phyloP scores from a whole-genome alignment of 352 stramenopile genomes.

The Achlya hypogyna region DNA sequence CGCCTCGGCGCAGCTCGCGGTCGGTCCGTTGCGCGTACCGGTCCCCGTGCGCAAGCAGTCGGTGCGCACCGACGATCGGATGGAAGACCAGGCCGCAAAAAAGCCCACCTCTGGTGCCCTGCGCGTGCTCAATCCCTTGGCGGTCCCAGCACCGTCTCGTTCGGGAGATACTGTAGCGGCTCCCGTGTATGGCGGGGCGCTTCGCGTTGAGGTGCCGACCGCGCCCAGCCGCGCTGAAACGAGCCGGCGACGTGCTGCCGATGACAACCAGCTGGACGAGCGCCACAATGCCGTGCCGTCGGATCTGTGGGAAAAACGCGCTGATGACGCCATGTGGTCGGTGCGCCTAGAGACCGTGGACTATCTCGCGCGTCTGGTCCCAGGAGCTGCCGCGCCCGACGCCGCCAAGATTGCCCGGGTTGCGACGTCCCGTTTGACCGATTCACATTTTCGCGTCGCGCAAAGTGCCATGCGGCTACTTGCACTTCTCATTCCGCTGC shows the following conservation, averaged over 20 bases:
- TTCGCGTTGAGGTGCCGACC: background rate
- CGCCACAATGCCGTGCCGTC: background rate
- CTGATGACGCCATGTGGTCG: conserved; percentile 33
- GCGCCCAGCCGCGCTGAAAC: background rate
- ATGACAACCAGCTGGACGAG: background rate
- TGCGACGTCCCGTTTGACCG: conserved; percentile 47
- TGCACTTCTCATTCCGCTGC: conserved; percentile 32
- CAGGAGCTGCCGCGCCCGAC: background rate
- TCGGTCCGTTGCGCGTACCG: background rate
- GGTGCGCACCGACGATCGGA: background rate
- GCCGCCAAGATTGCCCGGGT: background rate
- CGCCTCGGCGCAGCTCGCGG: background rate
- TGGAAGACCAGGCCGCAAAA: background rate
- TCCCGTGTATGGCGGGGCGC: background rate
- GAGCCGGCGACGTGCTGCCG: background rate
- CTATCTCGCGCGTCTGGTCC: background rate
- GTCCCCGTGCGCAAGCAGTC: background rate
- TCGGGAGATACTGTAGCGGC: background rate
- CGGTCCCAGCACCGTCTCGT: background rate
- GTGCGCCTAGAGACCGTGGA: conserved; percentile 47
- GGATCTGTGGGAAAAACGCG: background rate
- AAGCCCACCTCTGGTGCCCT: too few relatives aligned
- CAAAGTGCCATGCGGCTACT: conserved; percentile 53
- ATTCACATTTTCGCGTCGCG: conserved; percentile 65
- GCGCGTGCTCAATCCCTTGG: background rate